phyloP scores from a whole-genome alignment of 352 stramenopile species.

The Globisporangium polare region DNA sequence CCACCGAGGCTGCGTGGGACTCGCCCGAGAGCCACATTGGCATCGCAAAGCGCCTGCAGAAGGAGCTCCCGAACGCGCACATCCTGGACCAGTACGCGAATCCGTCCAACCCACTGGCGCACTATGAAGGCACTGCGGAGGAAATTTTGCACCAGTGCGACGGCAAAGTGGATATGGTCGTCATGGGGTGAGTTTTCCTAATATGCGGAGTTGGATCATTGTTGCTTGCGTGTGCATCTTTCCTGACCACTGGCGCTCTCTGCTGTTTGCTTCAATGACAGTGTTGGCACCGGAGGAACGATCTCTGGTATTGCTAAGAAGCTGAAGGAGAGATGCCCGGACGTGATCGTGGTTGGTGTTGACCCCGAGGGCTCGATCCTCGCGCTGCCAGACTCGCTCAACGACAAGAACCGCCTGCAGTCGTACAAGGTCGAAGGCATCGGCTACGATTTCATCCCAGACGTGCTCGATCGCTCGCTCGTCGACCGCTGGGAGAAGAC shows the following conservation, averaged over 20 bases:
- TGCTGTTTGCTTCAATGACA: no score
- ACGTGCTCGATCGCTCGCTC: slow-evolving; percentile 92
- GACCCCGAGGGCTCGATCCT: slow-evolving; percentile 93
- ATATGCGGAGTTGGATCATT: no score
- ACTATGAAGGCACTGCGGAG: slow-evolving; percentile 95
- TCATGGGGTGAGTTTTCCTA: slow-evolving; percentile 80
- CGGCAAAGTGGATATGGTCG: slow-evolving; percentile 93
- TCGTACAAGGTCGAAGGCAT: slow-evolving; percentile 96
- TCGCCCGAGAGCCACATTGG: slow-evolving; percentile 94
- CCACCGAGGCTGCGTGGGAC: slow-evolving; percentile 94
- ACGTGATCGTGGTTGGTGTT: slow-evolving; percentile 83
- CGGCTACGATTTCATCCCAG: slow-evolving; percentile 97
- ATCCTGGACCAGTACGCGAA: slow-evolving; percentile 98
- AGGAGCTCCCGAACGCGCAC: slow-evolving; percentile 94
- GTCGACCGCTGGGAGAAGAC: slow-evolving; percentile 95
- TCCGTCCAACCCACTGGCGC: slow-evolving; percentile 93
- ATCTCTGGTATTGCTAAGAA: slow-evolving; percentile 92
- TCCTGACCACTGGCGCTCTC: no score
- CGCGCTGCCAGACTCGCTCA: slow-evolving; percentile 89
- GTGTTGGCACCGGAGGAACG: slow-evolving; percentile 93
- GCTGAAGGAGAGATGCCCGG: slow-evolving; percentile 91
- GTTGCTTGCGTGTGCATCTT: no score
- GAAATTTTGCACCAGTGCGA: slow-evolving; percentile 93
- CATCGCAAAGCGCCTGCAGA: slow-evolving; percentile 91
- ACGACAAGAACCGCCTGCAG: slow-evolving; percentile 90